A percentile compares a stretch with the other conserved stretches of the same genome.
These are phyloP conservation scores for Magnolia sinica DNA, from an alignment of 164 flowering plant species.

Conservation along the genomic window DNA sequence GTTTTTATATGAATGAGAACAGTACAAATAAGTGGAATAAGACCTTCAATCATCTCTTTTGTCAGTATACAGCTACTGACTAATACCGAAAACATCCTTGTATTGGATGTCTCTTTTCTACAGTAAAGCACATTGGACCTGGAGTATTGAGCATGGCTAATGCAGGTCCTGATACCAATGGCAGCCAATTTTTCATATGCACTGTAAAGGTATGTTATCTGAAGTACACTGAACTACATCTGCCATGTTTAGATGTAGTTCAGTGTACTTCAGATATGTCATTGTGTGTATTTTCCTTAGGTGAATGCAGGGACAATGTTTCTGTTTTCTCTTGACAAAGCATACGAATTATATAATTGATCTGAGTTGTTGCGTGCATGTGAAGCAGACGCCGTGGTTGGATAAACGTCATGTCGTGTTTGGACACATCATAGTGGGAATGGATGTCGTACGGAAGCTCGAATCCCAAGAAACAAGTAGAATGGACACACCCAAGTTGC, in stretches of 20 bases:
- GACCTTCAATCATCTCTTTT: too few relatives aligned
- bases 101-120: slow-evolving; percentile 12
- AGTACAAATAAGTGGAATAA: too few relatives aligned
- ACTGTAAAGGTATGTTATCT: slow-evolving; percentile 49
- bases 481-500: slow-evolving; percentile 44
- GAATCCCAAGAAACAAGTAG: slow-evolving; percentile 73
- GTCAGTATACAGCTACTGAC: too few relatives aligned
- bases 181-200: slow-evolving; percentile 87
- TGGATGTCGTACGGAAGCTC: slow-evolving; percentile 57
- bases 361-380: slow-evolving; percentile 10
- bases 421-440: slow-evolving; percentile 65
- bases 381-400: slow-evolving; percentile 73
- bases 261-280: background rate
- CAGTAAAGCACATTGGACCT: slow-evolving; percentile 74
- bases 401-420: slow-evolving; percentile 80
- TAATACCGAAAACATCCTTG: too few relatives aligned
- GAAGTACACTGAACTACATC: too few relatives aligned
- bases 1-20: too few relatives aligned
- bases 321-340: too few relatives aligned
- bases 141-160: slow-evolving; percentile 90
- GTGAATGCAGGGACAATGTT: background rate
- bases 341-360: background rate
- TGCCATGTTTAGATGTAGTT: background rate
- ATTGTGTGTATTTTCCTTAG: background rate
- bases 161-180: slow-evolving; percentile 78